Evolutionary conservation across 768 basidiomycete species (phyloP), one percentile per base, ranked within the genome.

Genomic region (Pholiota conissans): DNA sequence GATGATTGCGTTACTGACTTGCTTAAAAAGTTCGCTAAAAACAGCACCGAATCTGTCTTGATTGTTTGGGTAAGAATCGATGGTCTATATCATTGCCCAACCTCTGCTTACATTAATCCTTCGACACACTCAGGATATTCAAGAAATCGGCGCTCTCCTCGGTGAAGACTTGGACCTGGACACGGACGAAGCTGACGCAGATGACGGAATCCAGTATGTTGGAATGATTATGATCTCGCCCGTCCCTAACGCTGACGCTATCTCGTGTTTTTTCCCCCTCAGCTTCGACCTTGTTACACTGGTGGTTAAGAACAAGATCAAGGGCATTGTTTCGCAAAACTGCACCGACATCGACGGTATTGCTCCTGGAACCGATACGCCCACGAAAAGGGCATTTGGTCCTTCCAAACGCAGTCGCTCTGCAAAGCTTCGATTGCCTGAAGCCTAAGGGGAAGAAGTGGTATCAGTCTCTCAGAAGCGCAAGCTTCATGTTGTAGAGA

Each of bases 1-100:
- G 69, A 70, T 34, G 62, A 70, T 42, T 70, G 69, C 49, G 57
- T 66, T 27, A 60, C 52, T 14, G 58, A 67, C 24, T 55, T 63
- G 30, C 52, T 67, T 37, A 59, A 59, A 28, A 61, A 55, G 13
- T 70, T 66, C 45, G 63, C 61, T 5, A 67, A 65, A 57, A 68
- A 51, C 18, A 70, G 69, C 56, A 64, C 62, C 0, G 47, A 63
- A 48, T 60, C 65, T 20, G 61, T 67, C 22, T 59, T 68, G 24
- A 60, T 68, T 46, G 65, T 70, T 20, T 70, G 69, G 69, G 67
- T 64, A 27, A 24, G 59, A n/a, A 24, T 22, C 24, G 10, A 45
- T 16, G 28, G 30, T n/a, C 6, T 47, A 18, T 8, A 34, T 4
- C 11, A 34, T 45, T 34, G 3, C 34, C 18, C 28, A 20, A 1